A percentile compares a stretch with the other conserved stretches of the same genome.
Evolutionary conservation across 768 basidiomycete genomes (phyloP).

Genomic region (Kwoniella botswanensis): DNA sequence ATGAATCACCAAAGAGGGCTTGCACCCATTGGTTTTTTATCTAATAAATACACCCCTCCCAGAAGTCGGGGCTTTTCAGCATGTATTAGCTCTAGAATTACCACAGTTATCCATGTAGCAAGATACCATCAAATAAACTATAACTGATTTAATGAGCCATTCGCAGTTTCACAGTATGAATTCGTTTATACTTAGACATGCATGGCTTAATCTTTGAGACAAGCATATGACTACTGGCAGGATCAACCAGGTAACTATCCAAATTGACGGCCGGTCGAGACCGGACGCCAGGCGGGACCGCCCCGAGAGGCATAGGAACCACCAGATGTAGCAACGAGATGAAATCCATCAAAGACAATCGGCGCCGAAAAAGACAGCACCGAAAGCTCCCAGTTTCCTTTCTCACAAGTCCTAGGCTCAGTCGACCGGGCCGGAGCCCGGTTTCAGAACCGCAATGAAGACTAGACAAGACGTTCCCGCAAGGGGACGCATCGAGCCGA

Average conservation of each 20-base stretch:
- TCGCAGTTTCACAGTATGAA: conserved; percentile 78
- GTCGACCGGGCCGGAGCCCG: conserved; percentile 56
- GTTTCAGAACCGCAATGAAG: conserved; percentile 57
- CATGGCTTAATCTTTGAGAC: conserved; percentile 84
- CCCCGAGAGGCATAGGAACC: too few species aligned
- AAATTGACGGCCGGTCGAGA: conserved; percentile 30
- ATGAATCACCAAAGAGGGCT: conserved; percentile 69
- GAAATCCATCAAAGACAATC: conserved; percentile 5
- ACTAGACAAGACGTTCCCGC: conserved; percentile 51
- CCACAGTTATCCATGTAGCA: conserved; percentile 80
- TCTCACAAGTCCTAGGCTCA: conserved; percentile 62
- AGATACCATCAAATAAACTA: conserved; percentile 78
- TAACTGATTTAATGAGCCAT: conserved; percentile 84
- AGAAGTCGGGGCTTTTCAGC: conserved; percentile 69
- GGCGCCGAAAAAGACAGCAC: background rate
- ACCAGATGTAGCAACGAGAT: conserved; percentile 24
- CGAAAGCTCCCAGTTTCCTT: conserved; percentile 61
- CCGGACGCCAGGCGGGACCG: too few species aligned
- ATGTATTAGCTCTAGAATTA: conserved; percentile 79
- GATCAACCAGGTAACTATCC: conserved; percentile 81
- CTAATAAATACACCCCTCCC: conserved; percentile 75
- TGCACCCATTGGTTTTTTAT: conserved; percentile 68
- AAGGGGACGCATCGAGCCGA: conserved; percentile 47
- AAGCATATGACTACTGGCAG: conserved; percentile 84
- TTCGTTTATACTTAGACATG: conserved; percentile 78